Evolutionary conservation across 163 green algal species (phyloP).

Genomic region (Scenedesmus sp.): DNA sequence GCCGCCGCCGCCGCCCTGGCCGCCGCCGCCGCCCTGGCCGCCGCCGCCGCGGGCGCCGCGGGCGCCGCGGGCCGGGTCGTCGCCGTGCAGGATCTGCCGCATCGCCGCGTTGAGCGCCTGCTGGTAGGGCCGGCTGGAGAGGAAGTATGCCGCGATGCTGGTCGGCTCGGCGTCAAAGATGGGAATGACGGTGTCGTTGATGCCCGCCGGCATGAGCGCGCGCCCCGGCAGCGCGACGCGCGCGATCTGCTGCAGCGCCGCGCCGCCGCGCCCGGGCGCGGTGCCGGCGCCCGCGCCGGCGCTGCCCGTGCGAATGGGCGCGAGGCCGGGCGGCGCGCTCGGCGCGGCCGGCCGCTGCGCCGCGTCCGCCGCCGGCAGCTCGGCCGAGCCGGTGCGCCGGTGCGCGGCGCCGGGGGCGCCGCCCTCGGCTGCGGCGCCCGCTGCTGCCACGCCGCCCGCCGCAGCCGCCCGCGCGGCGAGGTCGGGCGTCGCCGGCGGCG

Average conservation of each 20-base stretch:
- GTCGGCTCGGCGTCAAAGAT: constrained; percentile 87
- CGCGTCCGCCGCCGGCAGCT: too few species aligned
- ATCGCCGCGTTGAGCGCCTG: constrained; percentile 64
- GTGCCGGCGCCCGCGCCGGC: neutral
- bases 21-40: constrained; percentile 12
- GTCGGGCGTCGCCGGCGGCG: constrained; percentile 27
- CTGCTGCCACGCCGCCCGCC: neutral
- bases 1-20: constrained; percentile 3
- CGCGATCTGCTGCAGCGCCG: constrained; percentile 21
- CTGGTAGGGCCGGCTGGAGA: constrained; percentile 74
- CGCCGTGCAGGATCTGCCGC: constrained; percentile 41
- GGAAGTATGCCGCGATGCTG: constrained; percentile 83
- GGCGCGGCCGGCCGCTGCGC: too few species aligned
- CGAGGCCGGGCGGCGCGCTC: too few species aligned
- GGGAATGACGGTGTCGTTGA: constrained; percentile 60
- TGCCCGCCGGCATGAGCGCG: constrained; percentile 52
- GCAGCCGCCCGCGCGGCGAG: neutral
- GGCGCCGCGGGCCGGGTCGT: neutral
- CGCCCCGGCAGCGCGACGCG: constrained; percentile 47
- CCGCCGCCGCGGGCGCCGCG: constrained; percentile 4
- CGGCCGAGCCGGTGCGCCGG: too few species aligned
- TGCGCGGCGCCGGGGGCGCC: too few species aligned
- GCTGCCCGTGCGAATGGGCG: neutral
- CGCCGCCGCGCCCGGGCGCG: constrained; percentile 16
- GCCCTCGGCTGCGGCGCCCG: too few species aligned